Base-by-base conservation (phyloP, 139 green algal species). In the Chlorella sorokiniana region DNA sequence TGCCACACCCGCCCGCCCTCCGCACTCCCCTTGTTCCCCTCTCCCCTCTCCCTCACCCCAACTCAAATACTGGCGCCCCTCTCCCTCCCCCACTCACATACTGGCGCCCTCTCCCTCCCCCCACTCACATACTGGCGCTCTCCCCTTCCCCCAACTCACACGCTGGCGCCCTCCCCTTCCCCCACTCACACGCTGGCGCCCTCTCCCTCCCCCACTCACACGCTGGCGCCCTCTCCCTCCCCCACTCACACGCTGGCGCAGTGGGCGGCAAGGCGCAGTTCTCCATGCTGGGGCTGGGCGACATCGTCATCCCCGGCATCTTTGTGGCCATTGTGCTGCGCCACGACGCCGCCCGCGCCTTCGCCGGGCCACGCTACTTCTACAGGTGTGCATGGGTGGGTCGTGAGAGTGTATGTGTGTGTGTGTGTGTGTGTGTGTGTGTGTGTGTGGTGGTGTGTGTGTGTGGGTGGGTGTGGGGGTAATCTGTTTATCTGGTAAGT, bases 271-370 rank as follows among this genome's bases (percentile, higher is more conserved):
- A 67, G 45, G 48, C 51, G 4, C 91, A 92, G 56, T 98, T 98
- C 82, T 95, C 94, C 31, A 98, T 99, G 95, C 91, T 99, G 64
- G 96, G 96, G 16, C 90, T 99, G 38, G 96, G 96, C 8, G 95
- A 98, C 82, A 97, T 98, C 40, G 91, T 98, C 29, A 94, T 97
- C 56, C 92, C 95, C 7, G 96, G 96, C 42, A 94, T 99, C 33
- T 98, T 98, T 87, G 91, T 99, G 18, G 96, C 97, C 3, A 88
- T 99, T n/a, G 86, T 98, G 67, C 87, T 99, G 82, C 88, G 97
- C 23, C 97, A 95, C 83, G 96, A 99, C 76, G 82, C 88, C 1
- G 35, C 85, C 18, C 73, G 82, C 25, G 65, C 81, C 65, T 86
- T 86, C 71, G 76, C 71, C 20, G 22, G 25, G 56, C 42, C 41